Conservation (phyloP, 352 stramenopile species). For the Elongisporangium senticosum region DNA sequence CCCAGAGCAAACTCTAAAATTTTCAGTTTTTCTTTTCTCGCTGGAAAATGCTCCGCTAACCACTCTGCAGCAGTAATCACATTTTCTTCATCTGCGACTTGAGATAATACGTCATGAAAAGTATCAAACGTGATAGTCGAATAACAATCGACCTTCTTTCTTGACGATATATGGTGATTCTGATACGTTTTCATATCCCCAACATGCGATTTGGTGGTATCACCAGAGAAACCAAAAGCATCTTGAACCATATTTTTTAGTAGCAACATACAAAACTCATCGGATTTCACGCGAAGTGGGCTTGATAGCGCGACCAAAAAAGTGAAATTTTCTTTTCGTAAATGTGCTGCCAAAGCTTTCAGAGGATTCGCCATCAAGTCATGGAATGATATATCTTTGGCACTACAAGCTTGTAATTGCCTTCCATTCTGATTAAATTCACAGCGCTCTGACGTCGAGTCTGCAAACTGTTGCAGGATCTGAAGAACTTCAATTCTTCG, state of each 20-base stretch:
- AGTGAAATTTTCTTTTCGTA: conserved; percentile 46
- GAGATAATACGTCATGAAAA: conserved; percentile 24
- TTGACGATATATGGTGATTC: not conserved
- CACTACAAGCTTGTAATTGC: not conserved
- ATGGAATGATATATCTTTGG: conserved; percentile 48
- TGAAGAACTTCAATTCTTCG: conserved; percentile 53
- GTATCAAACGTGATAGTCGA: conserved; percentile 8
- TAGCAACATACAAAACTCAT: conserved; percentile 72
- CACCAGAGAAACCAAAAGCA: not conserved
- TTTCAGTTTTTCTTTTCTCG: conserved; percentile 33
- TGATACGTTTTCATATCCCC: not conserved
- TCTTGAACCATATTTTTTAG: conserved; percentile 60
- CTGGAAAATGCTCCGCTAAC: conserved; percentile 40
- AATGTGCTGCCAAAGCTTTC: conserved; percentile 39
- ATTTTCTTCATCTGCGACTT: conserved; percentile 21
- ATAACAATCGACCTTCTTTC: not conserved
- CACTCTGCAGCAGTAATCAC: conserved; percentile 46
- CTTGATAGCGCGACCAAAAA: conserved; percentile 36
- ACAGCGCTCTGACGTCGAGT: not conserved
- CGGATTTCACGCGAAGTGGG: conserved; percentile 51
- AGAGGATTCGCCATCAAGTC: conserved; percentile 52
- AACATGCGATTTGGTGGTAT: not conserved
- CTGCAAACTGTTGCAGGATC: conserved; percentile 34
- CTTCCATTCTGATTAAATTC: not conserved
- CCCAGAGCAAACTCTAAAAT: conserved; percentile 39